Evolutionary conservation across 2,329 filamentous ascomycete species (phyloP).

Genomic region (Arachnomyces sp.): DNA sequence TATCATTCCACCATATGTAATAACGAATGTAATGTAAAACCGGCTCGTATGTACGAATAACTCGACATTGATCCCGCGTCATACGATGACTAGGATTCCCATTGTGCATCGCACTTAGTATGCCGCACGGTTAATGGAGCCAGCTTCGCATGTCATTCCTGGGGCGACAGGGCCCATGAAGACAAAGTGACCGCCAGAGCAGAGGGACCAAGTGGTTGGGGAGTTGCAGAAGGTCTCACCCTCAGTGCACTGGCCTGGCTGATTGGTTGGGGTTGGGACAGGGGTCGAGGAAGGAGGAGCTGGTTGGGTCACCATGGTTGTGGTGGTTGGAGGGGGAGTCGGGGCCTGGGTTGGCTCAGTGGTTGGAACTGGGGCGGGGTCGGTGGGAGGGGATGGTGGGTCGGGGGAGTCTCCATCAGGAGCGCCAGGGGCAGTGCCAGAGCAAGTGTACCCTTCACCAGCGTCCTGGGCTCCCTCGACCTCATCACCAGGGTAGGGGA

Average conservation of each 20-base stretch:
- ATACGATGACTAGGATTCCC: too few species aligned
- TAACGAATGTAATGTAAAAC: too few species aligned
- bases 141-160: constrained; percentile 6
- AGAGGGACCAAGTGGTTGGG: constrained; percentile 8
- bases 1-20: too few species aligned
- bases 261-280: neutral
- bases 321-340: neutral
- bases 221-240: constrained; percentile 11
- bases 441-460: neutral
- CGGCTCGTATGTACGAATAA: too few species aligned
- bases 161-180: constrained; percentile 9
- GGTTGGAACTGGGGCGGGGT: constrained; percentile 1
- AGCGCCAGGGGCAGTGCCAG: neutral
- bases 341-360: neutral
- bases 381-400: neutral
- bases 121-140: neutral
- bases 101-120: too few species aligned
- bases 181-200: constrained; percentile 5
- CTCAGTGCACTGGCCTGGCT: neutral
- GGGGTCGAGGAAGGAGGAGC: neutral
- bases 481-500: constrained; percentile 9
- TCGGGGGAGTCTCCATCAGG: neutral
- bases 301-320: neutral
- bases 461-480: constrained; percentile 8
- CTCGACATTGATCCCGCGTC: too few species aligned